A percentile compares a stretch with the other conserved stretches of the same genome.
Evolutionary conservation across 768 basidiomycete species (phyloP).

Genomic region (Agaricus bisporus): DNA sequence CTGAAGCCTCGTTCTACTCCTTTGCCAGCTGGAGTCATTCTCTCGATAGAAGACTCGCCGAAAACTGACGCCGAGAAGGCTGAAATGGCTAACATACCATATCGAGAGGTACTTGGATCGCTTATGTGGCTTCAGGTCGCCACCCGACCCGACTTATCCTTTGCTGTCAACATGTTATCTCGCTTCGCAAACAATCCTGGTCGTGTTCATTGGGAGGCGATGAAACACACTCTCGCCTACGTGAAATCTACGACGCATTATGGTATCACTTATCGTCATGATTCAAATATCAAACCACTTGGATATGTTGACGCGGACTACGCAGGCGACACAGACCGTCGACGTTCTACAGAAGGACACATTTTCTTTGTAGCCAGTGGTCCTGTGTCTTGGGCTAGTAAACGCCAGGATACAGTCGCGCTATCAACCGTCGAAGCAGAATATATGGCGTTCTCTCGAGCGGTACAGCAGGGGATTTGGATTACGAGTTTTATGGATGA

Average conservation of each 20-base stretch:
- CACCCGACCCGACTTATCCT: slow-evolving; percentile 19
- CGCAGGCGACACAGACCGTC: slow-evolving; percentile 15
- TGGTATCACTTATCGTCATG: background rate
- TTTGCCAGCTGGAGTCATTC: background rate
- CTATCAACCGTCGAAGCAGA: slow-evolving; percentile 15
- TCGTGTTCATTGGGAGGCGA: slow-evolving; percentile 7
- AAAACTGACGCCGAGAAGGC: background rate
- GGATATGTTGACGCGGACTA: slow-evolving; percentile 14
- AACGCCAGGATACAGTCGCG: slow-evolving; percentile 18
- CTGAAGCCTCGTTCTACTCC: slow-evolving; percentile 10
- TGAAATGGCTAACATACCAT: background rate
- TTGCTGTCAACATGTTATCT: slow-evolving; percentile 32
- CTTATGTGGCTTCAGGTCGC: slow-evolving; percentile 18
- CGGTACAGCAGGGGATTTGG: slow-evolving; percentile 2
- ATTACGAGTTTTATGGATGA: slow-evolving; percentile 1
- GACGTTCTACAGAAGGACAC: slow-evolving; percentile 20
- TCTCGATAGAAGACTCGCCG: background rate
- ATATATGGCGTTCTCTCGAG: slow-evolving; percentile 11
- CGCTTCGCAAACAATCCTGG: slow-evolving; percentile 11
- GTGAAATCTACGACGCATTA: background rate
- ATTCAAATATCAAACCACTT: background rate
- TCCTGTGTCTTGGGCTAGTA: slow-evolving; percentile 23
- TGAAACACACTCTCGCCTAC: background rate
- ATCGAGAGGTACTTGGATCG: slow-evolving; percentile 16
- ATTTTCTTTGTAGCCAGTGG: slow-evolving; percentile 18